Conservation (phyloP, 495 filamentous ascomycete genomes). For the Aspergillus haitiensis region DNA sequence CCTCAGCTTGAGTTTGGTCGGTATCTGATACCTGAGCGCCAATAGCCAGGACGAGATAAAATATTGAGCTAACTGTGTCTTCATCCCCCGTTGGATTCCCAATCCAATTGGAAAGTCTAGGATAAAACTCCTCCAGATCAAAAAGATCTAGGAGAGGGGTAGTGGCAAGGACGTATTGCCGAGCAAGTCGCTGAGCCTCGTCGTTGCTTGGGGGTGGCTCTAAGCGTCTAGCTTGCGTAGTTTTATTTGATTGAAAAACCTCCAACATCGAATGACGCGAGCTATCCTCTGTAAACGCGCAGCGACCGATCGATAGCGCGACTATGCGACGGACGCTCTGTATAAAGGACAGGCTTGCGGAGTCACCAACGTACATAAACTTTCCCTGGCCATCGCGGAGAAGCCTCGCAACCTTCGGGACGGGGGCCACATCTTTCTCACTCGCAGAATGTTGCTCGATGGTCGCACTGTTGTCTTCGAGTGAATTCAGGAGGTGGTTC, state of each 20-base stretch:
- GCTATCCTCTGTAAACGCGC: conserved; percentile 68
- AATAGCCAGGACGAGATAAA: conserved; percentile 61
- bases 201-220: conserved; percentile 35
- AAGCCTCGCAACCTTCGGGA: conserved; percentile 51
- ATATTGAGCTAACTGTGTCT: conserved; percentile 52
- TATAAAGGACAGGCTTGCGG: conserved; percentile 68
- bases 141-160: conserved; percentile 44
- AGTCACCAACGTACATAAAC: conserved; percentile 71
- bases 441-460: conserved; percentile 37
- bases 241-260: conserved; percentile 47
- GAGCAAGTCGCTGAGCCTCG: conserved; percentile 39
- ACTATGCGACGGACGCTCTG: conserved; percentile 74
- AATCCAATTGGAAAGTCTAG: conserved; percentile 43
- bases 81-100: conserved; percentile 42
- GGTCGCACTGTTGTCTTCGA: conserved; percentile 39
- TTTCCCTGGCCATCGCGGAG: conserved; percentile 55
- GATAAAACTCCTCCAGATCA: conserved; percentile 38
- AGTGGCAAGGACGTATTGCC: conserved; percentile 45
- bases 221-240: conserved; percentile 32
- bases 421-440: conserved; percentile 44
- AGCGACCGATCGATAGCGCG: conserved; percentile 61
- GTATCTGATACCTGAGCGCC: conserved; percentile 57
- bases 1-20: conserved; percentile 41
- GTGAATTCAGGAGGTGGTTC: conserved; percentile 41
- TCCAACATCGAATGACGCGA: conserved; percentile 69